Evolutionary conservation across 1,284 basidiomycete species (phyloP).

Genomic region (Austropuccinia psidii): DNA sequence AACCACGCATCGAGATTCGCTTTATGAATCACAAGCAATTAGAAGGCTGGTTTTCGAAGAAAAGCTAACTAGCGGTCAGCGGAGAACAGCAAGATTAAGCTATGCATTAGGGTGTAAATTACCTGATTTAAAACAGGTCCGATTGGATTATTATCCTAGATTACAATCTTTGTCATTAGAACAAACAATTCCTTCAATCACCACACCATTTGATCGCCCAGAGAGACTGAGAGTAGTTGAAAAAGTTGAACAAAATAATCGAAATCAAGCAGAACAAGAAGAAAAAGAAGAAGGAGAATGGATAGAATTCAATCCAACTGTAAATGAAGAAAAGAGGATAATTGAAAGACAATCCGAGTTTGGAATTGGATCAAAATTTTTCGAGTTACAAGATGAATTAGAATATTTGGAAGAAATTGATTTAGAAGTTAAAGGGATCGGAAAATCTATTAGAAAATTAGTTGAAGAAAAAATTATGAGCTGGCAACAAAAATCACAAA

Average conservation of each 20-base stretch:
- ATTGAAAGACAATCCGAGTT: slow-evolving; percentile 6
- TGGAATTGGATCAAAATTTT: background rate
- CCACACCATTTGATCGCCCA: slow-evolving; percentile 9
- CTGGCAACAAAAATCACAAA: too few species aligned
- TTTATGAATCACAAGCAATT: background rate
- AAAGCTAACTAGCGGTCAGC: background rate
- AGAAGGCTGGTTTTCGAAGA: slow-evolving; percentile 22
- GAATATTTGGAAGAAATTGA: slow-evolving; percentile 19
- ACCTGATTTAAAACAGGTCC: slow-evolving; percentile 28
- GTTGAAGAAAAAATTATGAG: slow-evolving; percentile 14
- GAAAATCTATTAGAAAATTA: slow-evolving; percentile 25
- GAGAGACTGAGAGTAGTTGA: background rate
- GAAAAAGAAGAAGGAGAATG: slow-evolving; percentile 9
- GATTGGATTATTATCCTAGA: slow-evolving; percentile 10
- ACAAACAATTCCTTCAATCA: background rate
- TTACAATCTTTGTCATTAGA: slow-evolving; percentile 10
- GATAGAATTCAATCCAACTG: slow-evolving; percentile 34
- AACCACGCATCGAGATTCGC: background rate
- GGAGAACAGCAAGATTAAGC: slow-evolving; percentile 2
- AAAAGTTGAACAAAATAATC: background rate
- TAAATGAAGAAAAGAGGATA: slow-evolving; percentile 25
- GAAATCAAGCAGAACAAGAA: background rate
- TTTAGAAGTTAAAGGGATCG: background rate
- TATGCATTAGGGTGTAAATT: slow-evolving; percentile 31
- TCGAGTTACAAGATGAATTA: slow-evolving; percentile 27